Percentiles rank a stretch among this genome's conserved stretches.
phyloP scores from a whole-genome alignment of 768 basidiomycete genomes.

The Podaxis sp. region DNA sequence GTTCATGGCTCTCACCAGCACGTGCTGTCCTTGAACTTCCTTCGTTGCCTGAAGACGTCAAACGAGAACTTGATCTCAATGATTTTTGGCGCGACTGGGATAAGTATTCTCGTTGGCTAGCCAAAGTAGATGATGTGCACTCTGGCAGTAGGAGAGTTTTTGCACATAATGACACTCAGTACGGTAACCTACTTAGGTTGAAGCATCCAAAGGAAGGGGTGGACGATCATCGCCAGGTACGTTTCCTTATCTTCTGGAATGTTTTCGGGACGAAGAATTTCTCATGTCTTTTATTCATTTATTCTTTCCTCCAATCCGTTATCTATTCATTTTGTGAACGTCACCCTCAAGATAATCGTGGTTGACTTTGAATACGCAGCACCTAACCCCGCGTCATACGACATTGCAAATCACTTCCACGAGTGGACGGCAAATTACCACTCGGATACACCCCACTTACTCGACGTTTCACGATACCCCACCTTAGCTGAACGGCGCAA shows the following conservation, averaged over 20 bases:
- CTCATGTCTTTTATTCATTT: conserved; percentile 6
- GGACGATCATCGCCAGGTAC: conserved; percentile 77
- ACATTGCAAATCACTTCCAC: conserved; percentile 96
- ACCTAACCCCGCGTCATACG: conserved; percentile 89
- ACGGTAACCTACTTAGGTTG: conserved; percentile 86
- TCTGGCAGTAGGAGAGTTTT: conserved; percentile 71
- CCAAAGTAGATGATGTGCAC: conserved; percentile 54
- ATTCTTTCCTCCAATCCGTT: conserved; percentile 9
- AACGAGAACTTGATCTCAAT: conserved; percentile 61
- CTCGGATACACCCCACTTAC: conserved; percentile 62
- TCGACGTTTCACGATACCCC: conserved; percentile 70
- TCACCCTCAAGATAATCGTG: conserved; percentile 70
- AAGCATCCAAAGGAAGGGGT: conserved; percentile 51
- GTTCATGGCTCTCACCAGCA: conserved; percentile 70
- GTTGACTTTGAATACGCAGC: conserved; percentile 98
- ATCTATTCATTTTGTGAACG: neutral
- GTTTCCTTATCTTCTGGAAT: conserved; percentile 19
- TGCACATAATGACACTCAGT: conserved; percentile 95
- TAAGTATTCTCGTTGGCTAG: conserved; percentile 70
- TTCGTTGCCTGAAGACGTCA: conserved; percentile 42
- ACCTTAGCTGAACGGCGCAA: conserved; percentile 67
- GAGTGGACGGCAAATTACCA: conserved; percentile 97
- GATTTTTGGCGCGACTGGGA: conserved; percentile 64
- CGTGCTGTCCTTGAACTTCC: conserved; percentile 72
- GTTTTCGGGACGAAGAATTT: neutral